Conservation (phyloP, 2,329 filamentous ascomycete genomes). For the Gnomoniopsis sp. region DNA sequence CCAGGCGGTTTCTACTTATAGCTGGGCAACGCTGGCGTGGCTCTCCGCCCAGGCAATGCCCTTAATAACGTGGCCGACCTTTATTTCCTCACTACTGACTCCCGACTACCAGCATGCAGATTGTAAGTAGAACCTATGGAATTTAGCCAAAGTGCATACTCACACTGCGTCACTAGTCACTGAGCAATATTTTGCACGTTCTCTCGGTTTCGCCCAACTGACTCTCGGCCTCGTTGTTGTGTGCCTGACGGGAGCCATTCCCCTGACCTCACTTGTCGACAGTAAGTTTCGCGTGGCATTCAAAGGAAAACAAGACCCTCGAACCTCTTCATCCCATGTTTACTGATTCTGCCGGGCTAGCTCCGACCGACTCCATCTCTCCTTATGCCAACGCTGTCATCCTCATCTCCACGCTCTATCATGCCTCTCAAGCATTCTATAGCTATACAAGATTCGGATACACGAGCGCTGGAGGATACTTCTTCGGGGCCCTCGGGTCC, state of each 20-base stretch:
- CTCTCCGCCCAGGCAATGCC: constrained; percentile 44
- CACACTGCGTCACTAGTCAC: constrained; percentile 40
- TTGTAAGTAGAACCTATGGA: constrained; percentile 23
- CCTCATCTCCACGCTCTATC: constrained; percentile 64
- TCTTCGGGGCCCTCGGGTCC: constrained; percentile 57
- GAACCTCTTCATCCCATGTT: not conserved
- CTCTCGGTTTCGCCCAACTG: constrained; percentile 65
- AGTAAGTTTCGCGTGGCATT: constrained; percentile 26
- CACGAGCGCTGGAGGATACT: constrained; percentile 54
- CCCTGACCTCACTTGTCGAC: constrained; percentile 52
- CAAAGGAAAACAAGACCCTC: not conserved
- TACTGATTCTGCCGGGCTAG: constrained; percentile 14
- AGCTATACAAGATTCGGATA: constrained; percentile 65
- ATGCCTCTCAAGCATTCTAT: constrained; percentile 60
- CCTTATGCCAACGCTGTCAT: constrained; percentile 66
- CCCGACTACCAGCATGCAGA: constrained; percentile 28
- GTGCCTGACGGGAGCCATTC: constrained; percentile 67
- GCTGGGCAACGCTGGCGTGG: constrained; percentile 50
- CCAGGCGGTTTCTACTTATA: constrained; percentile 49
- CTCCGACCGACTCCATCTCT: constrained; percentile 41
- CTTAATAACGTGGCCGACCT: constrained; percentile 45
- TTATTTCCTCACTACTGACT: constrained; percentile 42
- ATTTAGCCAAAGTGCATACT: not conserved
- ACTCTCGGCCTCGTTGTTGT: constrained; percentile 62
- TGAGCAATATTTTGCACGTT: constrained; percentile 71